A percentile compares a stretch with the other conserved stretches of the same genome.
Conservation (phyloP, 129 eudicot genomes). For the Chrysanthemum makinoi region DNA sequence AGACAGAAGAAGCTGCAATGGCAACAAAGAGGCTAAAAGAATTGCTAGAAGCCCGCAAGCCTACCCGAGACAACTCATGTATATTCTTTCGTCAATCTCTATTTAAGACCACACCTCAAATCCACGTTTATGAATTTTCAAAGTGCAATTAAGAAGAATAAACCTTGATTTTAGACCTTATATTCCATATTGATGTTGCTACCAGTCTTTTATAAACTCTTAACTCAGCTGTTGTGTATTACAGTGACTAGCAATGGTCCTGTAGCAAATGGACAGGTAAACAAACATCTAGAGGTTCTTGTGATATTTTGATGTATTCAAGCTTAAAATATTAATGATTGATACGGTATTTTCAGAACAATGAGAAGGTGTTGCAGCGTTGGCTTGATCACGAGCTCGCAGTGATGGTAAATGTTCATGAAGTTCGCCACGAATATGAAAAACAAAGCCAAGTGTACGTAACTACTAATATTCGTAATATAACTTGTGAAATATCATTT, state of each 20-base stretch:
- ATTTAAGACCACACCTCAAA: neutral
- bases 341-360: slow-evolving; percentile 46
- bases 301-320: slow-evolving; percentile 16
- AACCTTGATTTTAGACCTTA: neutral
- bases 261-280: slow-evolving; percentile 89
- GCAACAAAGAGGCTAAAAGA: slow-evolving; percentile 96
- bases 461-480: neutral
- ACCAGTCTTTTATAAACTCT: neutral
- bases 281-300: slow-evolving; percentile 18
- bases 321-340: slow-evolving; percentile 10
- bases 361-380: slow-evolving; percentile 87
- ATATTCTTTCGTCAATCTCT: slow-evolving; percentile 14
- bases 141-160: neutral
- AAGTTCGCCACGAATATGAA: slow-evolving; percentile 94
- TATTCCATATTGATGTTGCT: neutral
- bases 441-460: slow-evolving; percentile 98
- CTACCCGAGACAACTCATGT: slow-evolving; percentile 86
- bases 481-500: neutral
- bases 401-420: slow-evolving; percentile 98
- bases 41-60: slow-evolving; percentile 90
- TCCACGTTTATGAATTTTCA: neutral
- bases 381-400: slow-evolving; percentile 99
- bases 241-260: slow-evolving; percentile 73
- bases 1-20: slow-evolving; percentile 99
- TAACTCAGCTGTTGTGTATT: neutral